Evolutionary conservation across 2,329 filamentous ascomycete species (phyloP), one percentile per base, ranked within the genome.

Genomic region (Colletotrichum liaoningense): DNA sequence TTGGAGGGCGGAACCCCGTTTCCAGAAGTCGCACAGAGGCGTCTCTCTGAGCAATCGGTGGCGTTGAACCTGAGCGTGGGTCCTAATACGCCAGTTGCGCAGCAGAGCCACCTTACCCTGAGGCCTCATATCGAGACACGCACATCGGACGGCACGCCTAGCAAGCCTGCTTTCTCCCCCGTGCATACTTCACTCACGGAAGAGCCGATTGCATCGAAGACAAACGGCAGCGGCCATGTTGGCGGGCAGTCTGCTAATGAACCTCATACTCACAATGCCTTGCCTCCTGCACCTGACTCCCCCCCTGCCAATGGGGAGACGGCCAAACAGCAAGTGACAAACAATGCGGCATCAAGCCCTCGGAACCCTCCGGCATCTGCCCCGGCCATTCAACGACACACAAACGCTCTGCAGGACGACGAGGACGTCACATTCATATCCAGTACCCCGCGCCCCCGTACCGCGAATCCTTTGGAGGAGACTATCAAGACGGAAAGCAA

Each of bases 291-390:
- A 22, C 38, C 64, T 2, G n/a, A 26, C 1, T 5, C 16, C 14
- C 1, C 52, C 52, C 28, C 16, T 24, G 12, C 54, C 16, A 54
- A 33, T 14, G 28, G 30, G 26, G 42, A 69, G 3, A 69, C 56
- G 16, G 70, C 26, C 55, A 73, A 69, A 33, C 54, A 64, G 24
- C 42, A 55, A 26, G 35, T 60, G 33, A 8, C 30, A 22, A n/a
- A 42, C n/a, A 52, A 30, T 19, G 58, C 56, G 16, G 5, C 42
- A 14, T n/a, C 5, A 24, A 16, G 8, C n/a, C 12, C n/a, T 9
- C 12, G 35, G 12, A 28, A n/a, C 58, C 22, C 58, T 16, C 49
- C 54, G 9, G 56, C 65, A 35, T 57, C 49, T 19, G 35, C 52
- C n/a, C 38, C 65, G 56, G 30, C 52, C 12, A 35, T 58, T 26